A percentile compares a stretch with the other conserved stretches of the same genome.
Evolutionary conservation across 2,329 filamentous ascomycete species (phyloP).

Genomic region (Exserohilum rostratum): DNA sequence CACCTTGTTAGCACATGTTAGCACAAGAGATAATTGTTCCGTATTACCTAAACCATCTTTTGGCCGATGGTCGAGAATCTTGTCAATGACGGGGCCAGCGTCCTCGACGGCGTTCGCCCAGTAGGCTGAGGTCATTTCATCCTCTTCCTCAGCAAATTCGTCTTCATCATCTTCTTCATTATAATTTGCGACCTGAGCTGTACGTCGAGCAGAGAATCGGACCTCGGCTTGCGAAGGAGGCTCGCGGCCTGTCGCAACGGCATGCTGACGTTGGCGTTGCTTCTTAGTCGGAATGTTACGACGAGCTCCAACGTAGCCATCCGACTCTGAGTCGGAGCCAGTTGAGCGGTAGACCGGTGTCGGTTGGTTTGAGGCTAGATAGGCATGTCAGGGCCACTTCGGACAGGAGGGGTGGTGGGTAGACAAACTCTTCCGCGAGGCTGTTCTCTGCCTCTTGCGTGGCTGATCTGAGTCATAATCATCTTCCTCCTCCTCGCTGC

Average conservation of each 20-base stretch:
- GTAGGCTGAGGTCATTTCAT: conserved; percentile 70
- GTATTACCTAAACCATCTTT: conserved; percentile 64
- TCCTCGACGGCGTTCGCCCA: conserved; percentile 75
- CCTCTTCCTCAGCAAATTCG: conserved; percentile 63
- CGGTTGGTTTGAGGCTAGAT: conserved; percentile 60
- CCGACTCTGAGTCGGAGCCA: conserved; percentile 65
- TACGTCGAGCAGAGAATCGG: conserved; percentile 87
- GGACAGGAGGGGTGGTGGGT: conserved; percentile 15
- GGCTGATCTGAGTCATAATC: conserved; percentile 68
- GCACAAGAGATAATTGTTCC: neutral
- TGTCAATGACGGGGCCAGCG: conserved; percentile 83
- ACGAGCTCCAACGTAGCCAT: conserved; percentile 78
- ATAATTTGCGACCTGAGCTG: conserved; percentile 74
- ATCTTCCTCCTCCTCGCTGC: conserved; percentile 72
- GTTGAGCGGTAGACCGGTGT: conserved; percentile 61
- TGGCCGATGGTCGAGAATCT: conserved; percentile 83
- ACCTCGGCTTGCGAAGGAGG: conserved; percentile 76
- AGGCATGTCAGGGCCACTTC: conserved; percentile 53
- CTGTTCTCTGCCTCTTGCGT: conserved; percentile 70
- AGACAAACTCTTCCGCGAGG: conserved; percentile 66
- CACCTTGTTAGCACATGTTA: conserved; percentile 23
- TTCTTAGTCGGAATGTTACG: conserved; percentile 73
- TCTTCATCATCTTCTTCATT: conserved; percentile 68
- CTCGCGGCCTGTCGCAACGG: conserved; percentile 65
- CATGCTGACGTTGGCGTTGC: conserved; percentile 72